Evolutionary conservation across 2,329 filamentous ascomycete species (phyloP), one percentile per base, ranked within the genome.

Genomic region (Xylaria sp.): DNA sequence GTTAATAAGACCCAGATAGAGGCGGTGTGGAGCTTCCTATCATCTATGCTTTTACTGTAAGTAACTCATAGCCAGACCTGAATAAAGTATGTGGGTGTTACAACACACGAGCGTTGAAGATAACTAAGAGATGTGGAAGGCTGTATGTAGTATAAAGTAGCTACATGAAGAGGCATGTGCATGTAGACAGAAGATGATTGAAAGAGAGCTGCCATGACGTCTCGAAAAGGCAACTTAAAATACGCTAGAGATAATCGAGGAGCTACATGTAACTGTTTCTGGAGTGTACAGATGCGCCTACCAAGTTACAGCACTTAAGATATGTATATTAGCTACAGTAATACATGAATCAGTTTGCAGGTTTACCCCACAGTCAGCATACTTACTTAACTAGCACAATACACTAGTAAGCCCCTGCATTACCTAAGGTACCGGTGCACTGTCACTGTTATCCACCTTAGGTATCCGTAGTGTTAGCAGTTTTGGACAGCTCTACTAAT

Each of bases 141-240:
- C 22, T 39, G 20, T 53, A 47, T 13, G 10, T 22, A 49, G 45
- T 27, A 20, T 36, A 17, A 31, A 20, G 27, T n/a, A 33, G n/a
- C n/a, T n/a, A n/a, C n/a, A n/a, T n/a, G n/a, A n/a, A n/a, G n/a
- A n/a, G n/a, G n/a, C n/a, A n/a, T n/a, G n/a, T n/a, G n/a, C n/a
- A n/a, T n/a, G 49, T 29, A 50, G 49, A 27, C 5, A 33, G 10
- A 33, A 22, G 51, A 39, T 15, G 31, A 39, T 39, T 53, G n/a
- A 31, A 55, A 51, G 61, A 56, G 44, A 33, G 44, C 15, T 60
- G 27, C 36, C 3, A 60, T 54, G 22, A 54, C 38, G 53, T 65
- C 61, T 61, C 45, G 54, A 67, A 67, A 54, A 45, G 65, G 65
- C 57, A 67, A 65, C 39, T 31, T 49, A 22, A 29, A 45, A 36